Conservation (phyloP, 139 green algal genomes). For the Asterochloris erici region DNA sequence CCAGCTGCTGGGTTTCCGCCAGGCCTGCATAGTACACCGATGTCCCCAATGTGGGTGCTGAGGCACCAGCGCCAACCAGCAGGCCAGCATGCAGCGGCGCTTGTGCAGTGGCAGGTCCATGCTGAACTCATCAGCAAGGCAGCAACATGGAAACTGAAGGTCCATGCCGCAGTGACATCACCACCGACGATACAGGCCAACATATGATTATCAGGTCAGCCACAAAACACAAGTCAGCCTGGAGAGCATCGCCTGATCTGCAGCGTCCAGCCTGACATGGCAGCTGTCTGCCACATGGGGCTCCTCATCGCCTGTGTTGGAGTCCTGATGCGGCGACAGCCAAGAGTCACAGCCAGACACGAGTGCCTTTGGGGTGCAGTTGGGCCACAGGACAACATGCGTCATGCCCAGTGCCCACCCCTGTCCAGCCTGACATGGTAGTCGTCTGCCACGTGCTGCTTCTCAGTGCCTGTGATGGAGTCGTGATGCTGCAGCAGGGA, state of each 20-base stretch:
- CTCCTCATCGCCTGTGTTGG: conserved; percentile 80
- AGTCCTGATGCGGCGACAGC: conserved; percentile 83
- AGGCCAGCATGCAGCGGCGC: too few relatives aligned
- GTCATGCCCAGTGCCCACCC: neutral
- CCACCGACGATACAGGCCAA: too few relatives aligned
- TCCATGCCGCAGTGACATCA: too few relatives aligned
- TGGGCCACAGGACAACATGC: too few relatives aligned
- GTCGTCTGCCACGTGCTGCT: conserved; percentile 83
- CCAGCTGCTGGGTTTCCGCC: conserved; percentile 32
- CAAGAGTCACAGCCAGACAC: neutral
- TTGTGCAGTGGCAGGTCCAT: too few relatives aligned
- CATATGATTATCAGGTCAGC: too few relatives aligned
- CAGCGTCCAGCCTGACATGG: conserved; percentile 33
- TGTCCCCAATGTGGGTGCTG: too few relatives aligned
- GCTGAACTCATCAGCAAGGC: too few relatives aligned
- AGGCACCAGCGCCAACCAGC: too few relatives aligned
- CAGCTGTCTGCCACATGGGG: conserved; percentile 87
- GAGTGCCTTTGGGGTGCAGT: neutral
- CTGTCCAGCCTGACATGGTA: conserved; percentile 61
- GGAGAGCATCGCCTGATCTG: too few relatives aligned
- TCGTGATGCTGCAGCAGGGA: conserved; percentile 84
- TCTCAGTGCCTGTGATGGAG: conserved; percentile 77
- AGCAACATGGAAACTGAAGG: too few relatives aligned
- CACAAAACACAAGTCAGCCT: too few relatives aligned
- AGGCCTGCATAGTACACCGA: conserved; percentile 11